Percentiles rank a stretch among this genome's conserved stretches.
These are phyloP conservation scores for Jamesozyma gamospora DNA, from an alignment of 805 yeast species.

Conservation along the genomic window DNA sequence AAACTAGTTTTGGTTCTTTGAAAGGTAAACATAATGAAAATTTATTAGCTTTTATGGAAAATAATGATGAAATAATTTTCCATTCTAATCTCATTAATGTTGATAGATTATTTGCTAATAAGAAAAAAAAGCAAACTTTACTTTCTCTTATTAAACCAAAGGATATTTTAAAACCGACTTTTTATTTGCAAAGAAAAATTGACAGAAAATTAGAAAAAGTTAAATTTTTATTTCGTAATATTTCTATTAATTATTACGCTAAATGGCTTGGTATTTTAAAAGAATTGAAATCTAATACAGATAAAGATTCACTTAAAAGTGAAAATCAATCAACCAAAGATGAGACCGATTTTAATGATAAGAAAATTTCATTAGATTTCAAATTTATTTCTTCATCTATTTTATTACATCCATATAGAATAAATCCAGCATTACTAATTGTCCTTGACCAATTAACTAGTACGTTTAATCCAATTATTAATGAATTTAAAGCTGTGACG, in stretches of 20 bases:
- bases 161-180: conserved; percentile 31
- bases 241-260: conserved; percentile 48
- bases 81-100: conserved; percentile 9
- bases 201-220: conserved; percentile 22
- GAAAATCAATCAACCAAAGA: neutral
- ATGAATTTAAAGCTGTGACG: conserved; percentile 37
- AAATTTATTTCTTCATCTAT: conserved; percentile 43
- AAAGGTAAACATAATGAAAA: conserved; percentile 5
- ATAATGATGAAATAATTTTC: conserved; percentile 7
- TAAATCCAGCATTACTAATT: conserved; percentile 45
- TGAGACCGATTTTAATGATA: neutral
- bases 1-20: conserved; percentile 14
- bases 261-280: conserved; percentile 37
- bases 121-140: conserved; percentile 21
- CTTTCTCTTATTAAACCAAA: conserved; percentile 28
- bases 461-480: conserved; percentile 5
- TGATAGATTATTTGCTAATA: conserved; percentile 5
- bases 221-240: conserved; percentile 39
- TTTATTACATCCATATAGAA: conserved; percentile 53
- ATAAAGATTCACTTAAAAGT: neutral
- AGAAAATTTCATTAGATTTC: conserved; percentile 9
- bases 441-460: conserved; percentile 47
- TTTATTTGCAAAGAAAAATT: conserved; percentile 32
- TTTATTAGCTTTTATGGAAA: conserved; percentile 8
- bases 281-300: neutral